These are phyloP conservation scores for Diutina rugosa DNA, from an alignment of 1,139 yeast species.

Conservation along the genomic window DNA sequence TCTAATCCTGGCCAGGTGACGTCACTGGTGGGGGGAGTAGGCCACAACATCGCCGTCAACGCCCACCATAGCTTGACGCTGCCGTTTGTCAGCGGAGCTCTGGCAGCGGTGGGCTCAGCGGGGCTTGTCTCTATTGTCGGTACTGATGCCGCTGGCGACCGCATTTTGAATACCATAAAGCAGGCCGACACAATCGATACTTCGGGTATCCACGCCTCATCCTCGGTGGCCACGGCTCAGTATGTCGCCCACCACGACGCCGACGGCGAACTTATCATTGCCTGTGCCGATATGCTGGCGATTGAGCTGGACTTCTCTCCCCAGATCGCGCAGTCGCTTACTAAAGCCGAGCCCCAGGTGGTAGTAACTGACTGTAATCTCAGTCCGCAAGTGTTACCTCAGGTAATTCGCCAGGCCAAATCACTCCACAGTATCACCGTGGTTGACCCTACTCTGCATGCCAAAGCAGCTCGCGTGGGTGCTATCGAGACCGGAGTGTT, in stretches of 20 bases:
- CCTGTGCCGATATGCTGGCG: constrained; percentile 77
- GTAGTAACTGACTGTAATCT: constrained; percentile 64
- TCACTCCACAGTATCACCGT: constrained; percentile 14
- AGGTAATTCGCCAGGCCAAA: constrained; percentile 15
- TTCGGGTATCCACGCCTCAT: constrained; percentile 23
- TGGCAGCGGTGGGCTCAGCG: constrained; percentile 4
- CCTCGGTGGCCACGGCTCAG: constrained; percentile 40
- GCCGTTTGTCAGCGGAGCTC: neutral
- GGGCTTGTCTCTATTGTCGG: constrained; percentile 53
- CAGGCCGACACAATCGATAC: constrained; percentile 17
- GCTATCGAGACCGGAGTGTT: constrained; percentile 12
- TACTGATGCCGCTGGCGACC: constrained; percentile 38
- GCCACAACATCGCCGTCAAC: constrained; percentile 49
- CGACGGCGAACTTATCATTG: constrained; percentile 54
- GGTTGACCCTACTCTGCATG: constrained; percentile 67
- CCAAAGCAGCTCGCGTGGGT: constrained; percentile 37
- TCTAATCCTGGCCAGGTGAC: constrained; percentile 59
- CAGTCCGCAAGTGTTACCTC: constrained; percentile 24
- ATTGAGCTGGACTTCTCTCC: constrained; percentile 33
- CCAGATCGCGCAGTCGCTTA: constrained; percentile 16
- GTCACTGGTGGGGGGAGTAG: constrained; percentile 74
- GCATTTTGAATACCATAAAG: constrained; percentile 19
- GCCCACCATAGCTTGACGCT: neutral
- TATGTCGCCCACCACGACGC: constrained; percentile 56
- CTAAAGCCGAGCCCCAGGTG: constrained; percentile 20